Base-by-base conservation (phyloP, 495 filamentous ascomycete species). In the Copromyces sp. region DNA sequence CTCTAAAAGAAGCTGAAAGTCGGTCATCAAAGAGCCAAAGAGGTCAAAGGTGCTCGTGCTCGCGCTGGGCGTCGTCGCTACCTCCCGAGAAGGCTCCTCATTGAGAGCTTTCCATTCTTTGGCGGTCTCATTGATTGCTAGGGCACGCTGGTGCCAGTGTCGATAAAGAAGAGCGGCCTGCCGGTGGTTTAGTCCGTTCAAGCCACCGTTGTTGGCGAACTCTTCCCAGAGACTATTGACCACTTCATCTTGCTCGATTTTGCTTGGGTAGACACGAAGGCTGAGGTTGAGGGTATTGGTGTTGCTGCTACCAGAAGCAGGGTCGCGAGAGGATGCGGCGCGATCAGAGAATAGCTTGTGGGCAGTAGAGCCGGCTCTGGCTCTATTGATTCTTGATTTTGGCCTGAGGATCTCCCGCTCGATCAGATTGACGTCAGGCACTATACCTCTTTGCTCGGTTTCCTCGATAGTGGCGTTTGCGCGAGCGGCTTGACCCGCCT, bases 1-100 rank as follows among this genome's bases (percentile, higher is more conserved):
- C 71, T 83, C 81, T 37, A 87, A 75, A 68, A 83, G 73, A 5
- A 92, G 76, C 38, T 89, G 87, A 14, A 82, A 78, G 71, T 83
- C 78, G 8, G 78, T 75, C 40, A 84, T 72, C 29, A 93, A 73
- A 3, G 82, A 82, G 39, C 76, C 73, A 77, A 90, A 83, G 69
- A 92, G 77, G 74, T 87, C 84, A 77, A 88, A 85, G 32, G 70
- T 68, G 41, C 20, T 61, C 53, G 70, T 68, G 41, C 20, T 61
- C 53, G 17, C 59, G 35, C 9, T 70, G 9, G 39, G 24, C 35
- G 69, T 16, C 8, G n/a, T 47, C 20, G 29, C 39, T 20, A 61
- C 39, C 9, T 47, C 16, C 24, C 14, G 53, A 3, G 24, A 32
- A 65, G 53, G 53, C 35, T 37, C 35, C 53, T 17, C 53, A 17